These are phyloP conservation scores for Mentha longifolia DNA, from an alignment of 257 asterid genomes.

Conservation along the genomic window DNA sequence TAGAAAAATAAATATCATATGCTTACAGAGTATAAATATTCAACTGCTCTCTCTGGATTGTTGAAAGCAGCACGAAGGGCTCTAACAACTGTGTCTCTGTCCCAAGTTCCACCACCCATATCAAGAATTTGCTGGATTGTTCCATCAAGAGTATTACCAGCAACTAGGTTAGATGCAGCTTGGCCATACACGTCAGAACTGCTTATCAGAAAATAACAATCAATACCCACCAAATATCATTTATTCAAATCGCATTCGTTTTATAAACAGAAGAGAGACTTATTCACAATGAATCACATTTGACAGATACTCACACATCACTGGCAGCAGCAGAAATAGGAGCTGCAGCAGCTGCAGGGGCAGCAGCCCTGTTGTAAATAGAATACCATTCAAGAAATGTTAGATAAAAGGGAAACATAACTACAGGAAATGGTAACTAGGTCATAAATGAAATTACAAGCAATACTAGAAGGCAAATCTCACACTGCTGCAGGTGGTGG, in stretches of 20 bases:
- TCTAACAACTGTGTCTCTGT: constrained; percentile 79
- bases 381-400: constrained; percentile 15
- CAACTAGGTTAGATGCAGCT: constrained; percentile 73
- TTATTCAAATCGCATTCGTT: neutral
- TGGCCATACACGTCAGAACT: constrained; percentile 70
- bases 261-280: neutral
- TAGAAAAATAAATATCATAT: neutral
- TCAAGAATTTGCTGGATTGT: constrained; percentile 79
- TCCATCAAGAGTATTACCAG: constrained; percentile 75
- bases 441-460: constrained; percentile 2
- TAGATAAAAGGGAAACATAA: neutral
- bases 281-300: constrained; percentile 11
- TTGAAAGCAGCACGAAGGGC: constrained; percentile 90
- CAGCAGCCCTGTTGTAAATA: constrained; percentile 42
- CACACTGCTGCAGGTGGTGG: constrained; percentile 47
- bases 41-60: constrained; percentile 92
- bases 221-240: neutral
- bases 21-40: constrained; percentile 82
- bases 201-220: constrained; percentile 30
- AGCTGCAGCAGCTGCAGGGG: constrained; percentile 40
- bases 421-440: constrained; percentile 9
- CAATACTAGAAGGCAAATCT: constrained; percentile 38
- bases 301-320: constrained; percentile 44
- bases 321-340: constrained; percentile 38
- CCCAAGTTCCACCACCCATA: constrained; percentile 95